Evolutionary conservation across 495 filamentous ascomycete genomes (phyloP).

Genomic region (Aspergillus biplanus): DNA sequence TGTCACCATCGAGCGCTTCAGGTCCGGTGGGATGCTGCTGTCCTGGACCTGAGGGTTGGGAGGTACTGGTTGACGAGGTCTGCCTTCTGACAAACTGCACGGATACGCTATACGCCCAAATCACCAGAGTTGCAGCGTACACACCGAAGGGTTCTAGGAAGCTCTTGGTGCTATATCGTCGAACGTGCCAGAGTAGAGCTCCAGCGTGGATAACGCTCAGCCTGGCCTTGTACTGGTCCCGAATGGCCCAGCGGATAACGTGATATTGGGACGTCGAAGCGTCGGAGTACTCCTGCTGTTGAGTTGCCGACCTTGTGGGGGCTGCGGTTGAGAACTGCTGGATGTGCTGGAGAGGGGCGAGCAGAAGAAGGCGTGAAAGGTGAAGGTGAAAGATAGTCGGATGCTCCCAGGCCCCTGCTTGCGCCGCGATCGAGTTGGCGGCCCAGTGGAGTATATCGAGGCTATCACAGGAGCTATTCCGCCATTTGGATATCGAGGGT

Average conservation of each 20-base stretch:
- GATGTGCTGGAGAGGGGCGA: not conserved
- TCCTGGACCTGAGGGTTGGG: not conserved
- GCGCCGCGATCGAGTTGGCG: not conserved
- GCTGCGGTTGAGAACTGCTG: not conserved
- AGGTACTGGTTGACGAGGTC: not conserved
- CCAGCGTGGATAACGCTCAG: conserved; percentile 1
- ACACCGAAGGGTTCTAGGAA: not conserved
- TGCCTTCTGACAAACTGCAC: not conserved
- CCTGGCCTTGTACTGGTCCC: not conserved
- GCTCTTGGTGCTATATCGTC: not conserved
- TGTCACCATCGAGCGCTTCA: not conserved
- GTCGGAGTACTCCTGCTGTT: not conserved
- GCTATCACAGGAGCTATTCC: not conserved
- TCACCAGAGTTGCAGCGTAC: not conserved
- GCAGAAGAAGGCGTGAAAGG: not conserved
- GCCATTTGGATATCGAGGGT: not conserved
- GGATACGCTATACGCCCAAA: not conserved
- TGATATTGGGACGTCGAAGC: not conserved
- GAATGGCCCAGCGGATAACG: not conserved
- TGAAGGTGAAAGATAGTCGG: not conserved
- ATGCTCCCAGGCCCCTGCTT: not conserved
- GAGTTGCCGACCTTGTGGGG: not conserved
- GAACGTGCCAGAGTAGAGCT: not conserved
- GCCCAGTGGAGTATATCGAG: not conserved
- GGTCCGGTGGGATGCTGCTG: not conserved